A percentile compares a stretch with the other conserved stretches of the same genome.
phyloP scores from a whole-genome alignment of 2,329 filamentous ascomycete species.

The Ascochyta pisi region DNA sequence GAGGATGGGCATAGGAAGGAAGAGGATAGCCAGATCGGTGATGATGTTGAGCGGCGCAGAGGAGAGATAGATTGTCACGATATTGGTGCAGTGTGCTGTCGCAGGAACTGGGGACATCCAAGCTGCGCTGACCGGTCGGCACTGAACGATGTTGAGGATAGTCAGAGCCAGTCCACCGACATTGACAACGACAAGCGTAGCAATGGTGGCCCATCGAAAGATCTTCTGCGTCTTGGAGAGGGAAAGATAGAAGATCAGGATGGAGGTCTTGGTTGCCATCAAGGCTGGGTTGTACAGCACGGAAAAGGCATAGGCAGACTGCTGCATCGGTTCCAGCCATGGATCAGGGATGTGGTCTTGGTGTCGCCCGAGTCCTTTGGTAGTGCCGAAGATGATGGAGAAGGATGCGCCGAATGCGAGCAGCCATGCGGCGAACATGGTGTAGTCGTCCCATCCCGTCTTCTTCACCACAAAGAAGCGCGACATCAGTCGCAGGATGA shows the following conservation, averaged over 20 bases:
- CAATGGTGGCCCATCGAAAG: constrained; percentile 82
- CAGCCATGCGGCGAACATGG: constrained; percentile 81
- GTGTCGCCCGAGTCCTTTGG: constrained; percentile 71
- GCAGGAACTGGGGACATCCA: constrained; percentile 61
- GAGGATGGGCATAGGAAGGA: constrained; percentile 86
- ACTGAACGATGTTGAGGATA: constrained; percentile 87
- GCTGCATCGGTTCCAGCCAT: constrained; percentile 62
- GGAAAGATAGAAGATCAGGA: constrained; percentile 87
- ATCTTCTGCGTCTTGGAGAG: constrained; percentile 79
- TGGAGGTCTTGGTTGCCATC: constrained; percentile 92
- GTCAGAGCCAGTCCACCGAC: constrained; percentile 79
- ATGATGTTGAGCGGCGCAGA: constrained; percentile 92
- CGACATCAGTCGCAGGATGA: constrained; percentile 75
- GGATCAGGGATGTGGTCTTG: constrained; percentile 64
- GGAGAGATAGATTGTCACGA: constrained; percentile 69
- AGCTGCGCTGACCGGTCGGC: constrained; percentile 73
- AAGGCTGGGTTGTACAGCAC: constrained; percentile 80
- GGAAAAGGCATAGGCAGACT: constrained; percentile 65
- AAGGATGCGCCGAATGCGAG: constrained; percentile 72
- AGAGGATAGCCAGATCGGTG: constrained; percentile 85
- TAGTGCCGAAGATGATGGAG: constrained; percentile 69
- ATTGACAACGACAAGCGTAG: constrained; percentile 79
- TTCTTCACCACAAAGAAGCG: constrained; percentile 75
- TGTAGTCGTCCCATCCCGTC: constrained; percentile 78
- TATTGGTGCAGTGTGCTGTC: constrained; percentile 63